Conservation (phyloP, 1,139 yeast genomes). For the Pichia sp. region DNA sequence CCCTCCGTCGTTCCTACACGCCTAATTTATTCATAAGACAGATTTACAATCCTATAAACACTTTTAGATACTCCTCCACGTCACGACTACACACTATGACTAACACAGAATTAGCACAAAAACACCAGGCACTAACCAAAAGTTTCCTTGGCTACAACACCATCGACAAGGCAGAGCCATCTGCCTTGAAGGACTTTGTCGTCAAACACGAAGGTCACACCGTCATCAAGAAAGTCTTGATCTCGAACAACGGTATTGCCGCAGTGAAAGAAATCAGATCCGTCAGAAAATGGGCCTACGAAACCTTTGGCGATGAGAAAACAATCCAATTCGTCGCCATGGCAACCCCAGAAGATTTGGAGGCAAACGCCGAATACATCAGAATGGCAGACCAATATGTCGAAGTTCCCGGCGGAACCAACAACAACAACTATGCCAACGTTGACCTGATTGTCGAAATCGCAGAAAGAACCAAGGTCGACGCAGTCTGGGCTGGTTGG, state of each 20-base stretch:
- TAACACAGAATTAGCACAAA: conserved; percentile 12
- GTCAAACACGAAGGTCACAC: conserved; percentile 89
- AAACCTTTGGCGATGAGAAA: conserved; percentile 92
- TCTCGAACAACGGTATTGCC: conserved; percentile 98
- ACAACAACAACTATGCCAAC: conserved; percentile 95
- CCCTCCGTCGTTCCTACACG: not conserved
- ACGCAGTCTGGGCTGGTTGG: conserved; percentile 99
- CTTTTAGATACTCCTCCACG: not conserved
- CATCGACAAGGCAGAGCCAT: conserved; percentile 65
- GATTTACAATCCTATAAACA: not conserved
- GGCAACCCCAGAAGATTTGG: conserved; percentile 99
- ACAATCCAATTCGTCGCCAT: conserved; percentile 92
- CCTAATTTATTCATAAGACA: conserved; percentile 3
- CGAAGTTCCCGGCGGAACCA: conserved; percentile 98
- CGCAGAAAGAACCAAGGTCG: conserved; percentile 94
- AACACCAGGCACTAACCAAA: conserved; percentile 45
- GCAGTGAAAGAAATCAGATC: conserved; percentile 98
- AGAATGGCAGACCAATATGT: conserved; percentile 99
- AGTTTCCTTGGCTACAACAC: conserved; percentile 82
- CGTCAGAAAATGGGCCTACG: conserved; percentile 97
- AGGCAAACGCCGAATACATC: conserved; percentile 94
- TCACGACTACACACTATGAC: conserved; percentile 8
- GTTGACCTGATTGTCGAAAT: conserved; percentile 95
- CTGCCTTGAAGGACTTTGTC: conserved; percentile 81
- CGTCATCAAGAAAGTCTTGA: conserved; percentile 79